These are phyloP conservation scores for Talaromyces borbonicus DNA, from an alignment of 495 filamentous ascomycete species.

Conservation along the genomic window DNA sequence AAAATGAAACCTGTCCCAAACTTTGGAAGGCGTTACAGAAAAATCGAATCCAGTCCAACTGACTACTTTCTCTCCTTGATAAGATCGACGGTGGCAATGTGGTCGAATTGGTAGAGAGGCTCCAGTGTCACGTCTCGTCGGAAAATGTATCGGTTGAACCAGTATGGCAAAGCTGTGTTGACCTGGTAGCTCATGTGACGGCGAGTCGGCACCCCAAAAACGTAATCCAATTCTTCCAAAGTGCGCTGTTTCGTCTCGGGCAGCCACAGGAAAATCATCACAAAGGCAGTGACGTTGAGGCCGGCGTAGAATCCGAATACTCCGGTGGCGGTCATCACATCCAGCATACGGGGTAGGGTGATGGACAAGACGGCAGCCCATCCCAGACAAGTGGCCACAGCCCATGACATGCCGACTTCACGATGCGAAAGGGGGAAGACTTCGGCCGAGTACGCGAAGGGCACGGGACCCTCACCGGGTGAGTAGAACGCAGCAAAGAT, in stretches of 20 bases:
- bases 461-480: slow-evolving; percentile 60
- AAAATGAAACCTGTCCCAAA: too few species aligned
- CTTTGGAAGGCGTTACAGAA: too few species aligned
- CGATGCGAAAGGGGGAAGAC: slow-evolving; percentile 69
- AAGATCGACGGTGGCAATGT: not conserved
- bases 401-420: slow-evolving; percentile 66
- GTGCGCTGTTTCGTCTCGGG: slow-evolving; percentile 74
- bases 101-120: slow-evolving; percentile 55
- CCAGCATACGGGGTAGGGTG: slow-evolving; percentile 58
- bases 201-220: slow-evolving; percentile 63
- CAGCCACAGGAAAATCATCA: slow-evolving; percentile 65
- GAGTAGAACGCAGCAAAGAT: slow-evolving; percentile 61
- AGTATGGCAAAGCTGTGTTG: slow-evolving; percentile 55
- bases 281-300: slow-evolving; percentile 57
- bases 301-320: slow-evolving; percentile 53
- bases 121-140: slow-evolving; percentile 41
- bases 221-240: slow-evolving; percentile 76
- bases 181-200: slow-evolving; percentile 57
- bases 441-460: slow-evolving; percentile 69
- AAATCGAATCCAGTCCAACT: too few species aligned
- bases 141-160: slow-evolving; percentile 57
- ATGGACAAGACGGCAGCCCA: slow-evolving; percentile 67
- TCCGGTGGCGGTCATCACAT: slow-evolving; percentile 38
- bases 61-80: not conserved
- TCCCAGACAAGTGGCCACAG: slow-evolving; percentile 61